A percentile compares a stretch with the other conserved stretches of the same genome.
Conservation (phyloP, 2,329 filamentous ascomycete genomes). For the Endoconidiophora polonica region DNA sequence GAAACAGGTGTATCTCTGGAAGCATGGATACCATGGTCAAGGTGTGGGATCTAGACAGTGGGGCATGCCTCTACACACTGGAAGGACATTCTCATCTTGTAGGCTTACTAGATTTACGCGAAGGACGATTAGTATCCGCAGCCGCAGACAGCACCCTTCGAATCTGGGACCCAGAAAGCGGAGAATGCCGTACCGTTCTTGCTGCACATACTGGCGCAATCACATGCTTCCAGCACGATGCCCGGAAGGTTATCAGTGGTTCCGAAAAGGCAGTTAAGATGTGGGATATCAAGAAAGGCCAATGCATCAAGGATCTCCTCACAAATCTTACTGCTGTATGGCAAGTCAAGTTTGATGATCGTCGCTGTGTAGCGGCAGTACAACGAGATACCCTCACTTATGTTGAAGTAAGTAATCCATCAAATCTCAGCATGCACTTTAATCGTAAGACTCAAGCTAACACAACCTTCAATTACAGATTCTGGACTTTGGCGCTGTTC, state of each 20-base stretch:
- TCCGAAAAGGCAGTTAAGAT: slow-evolving; percentile 94
- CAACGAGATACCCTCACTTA: slow-evolving; percentile 86
- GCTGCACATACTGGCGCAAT: slow-evolving; percentile 94
- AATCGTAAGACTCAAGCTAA: slow-evolving; percentile 19
- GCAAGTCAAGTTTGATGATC: slow-evolving; percentile 96
- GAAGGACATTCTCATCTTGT: slow-evolving; percentile 89
- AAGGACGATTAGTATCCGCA: slow-evolving; percentile 81
- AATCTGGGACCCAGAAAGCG: slow-evolving; percentile 92
- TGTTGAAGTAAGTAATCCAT: slow-evolving; percentile 57
- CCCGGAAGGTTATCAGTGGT: slow-evolving; percentile 88
- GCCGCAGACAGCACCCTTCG: slow-evolving; percentile 88
- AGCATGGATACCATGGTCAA: slow-evolving; percentile 98
- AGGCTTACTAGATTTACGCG: slow-evolving; percentile 74
- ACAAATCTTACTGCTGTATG: slow-evolving; percentile 93
- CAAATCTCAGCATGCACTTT: slow-evolving; percentile 1
- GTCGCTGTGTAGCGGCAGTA: slow-evolving; percentile 88
- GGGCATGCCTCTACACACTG: slow-evolving; percentile 69
- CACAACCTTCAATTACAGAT: slow-evolving; percentile 41
- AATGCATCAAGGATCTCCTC: slow-evolving; percentile 82
- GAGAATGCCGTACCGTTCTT: slow-evolving; percentile 75
- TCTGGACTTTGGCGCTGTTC: slow-evolving; percentile 86
- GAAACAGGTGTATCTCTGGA: slow-evolving; percentile 90
- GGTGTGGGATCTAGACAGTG: slow-evolving; percentile 87
- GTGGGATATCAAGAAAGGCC: slow-evolving; percentile 89
- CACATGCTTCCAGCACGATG: slow-evolving; percentile 96